Conservation (phyloP, 148 eudicot genomes). For the Rhododendron henanense region DNA sequence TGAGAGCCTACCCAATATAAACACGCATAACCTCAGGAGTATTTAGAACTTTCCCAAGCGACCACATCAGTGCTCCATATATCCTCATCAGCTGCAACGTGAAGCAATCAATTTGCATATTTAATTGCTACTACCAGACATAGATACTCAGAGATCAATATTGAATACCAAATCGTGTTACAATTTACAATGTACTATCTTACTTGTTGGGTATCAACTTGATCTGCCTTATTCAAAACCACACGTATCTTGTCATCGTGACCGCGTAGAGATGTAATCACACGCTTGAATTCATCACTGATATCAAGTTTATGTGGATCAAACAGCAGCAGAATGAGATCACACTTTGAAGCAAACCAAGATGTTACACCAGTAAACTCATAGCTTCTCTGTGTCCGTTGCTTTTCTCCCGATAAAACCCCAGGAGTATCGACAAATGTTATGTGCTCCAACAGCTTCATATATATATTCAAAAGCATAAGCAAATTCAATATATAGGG, state of each 20-base stretch:
- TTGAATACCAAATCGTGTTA: not conserved
- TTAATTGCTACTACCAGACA: not conserved
- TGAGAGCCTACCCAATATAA: constrained; percentile 73
- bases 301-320: constrained; percentile 99
- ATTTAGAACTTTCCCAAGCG: constrained; percentile 92
- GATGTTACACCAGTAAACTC: constrained; percentile 97
- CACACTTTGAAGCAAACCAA: constrained; percentile 98
- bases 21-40: constrained; percentile 97
- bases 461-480: not conserved
- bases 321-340: constrained; percentile 84
- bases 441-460: constrained; percentile 83
- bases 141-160: not conserved
- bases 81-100: constrained; percentile 85
- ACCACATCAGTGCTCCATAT: constrained; percentile 99
- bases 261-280: constrained; percentile 83
- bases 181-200: not conserved
- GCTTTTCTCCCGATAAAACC: constrained; percentile 97
- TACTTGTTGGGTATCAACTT: constrained; percentile 98
- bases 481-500: not conserved
- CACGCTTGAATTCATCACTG: constrained; percentile 96
- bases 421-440: constrained; percentile 98
- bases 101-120: not conserved
- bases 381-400: constrained; percentile 91
- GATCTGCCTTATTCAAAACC: constrained; percentile 93
- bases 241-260: constrained; percentile 96